These are phyloP conservation scores for Fomitopsis serialis DNA, from an alignment of 768 basidiomycete genomes.

Conservation along the genomic window DNA sequence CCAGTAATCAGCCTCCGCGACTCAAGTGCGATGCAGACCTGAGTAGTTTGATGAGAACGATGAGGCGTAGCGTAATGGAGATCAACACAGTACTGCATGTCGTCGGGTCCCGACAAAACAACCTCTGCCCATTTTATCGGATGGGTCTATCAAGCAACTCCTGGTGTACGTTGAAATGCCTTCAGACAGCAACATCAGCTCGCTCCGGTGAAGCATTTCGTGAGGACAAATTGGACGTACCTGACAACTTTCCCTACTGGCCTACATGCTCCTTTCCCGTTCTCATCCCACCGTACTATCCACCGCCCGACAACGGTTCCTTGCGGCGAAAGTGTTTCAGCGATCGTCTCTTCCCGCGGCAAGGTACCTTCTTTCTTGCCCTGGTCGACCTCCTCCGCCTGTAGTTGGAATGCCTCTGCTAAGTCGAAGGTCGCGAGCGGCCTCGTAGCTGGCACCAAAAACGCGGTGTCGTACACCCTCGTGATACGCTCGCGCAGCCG, in stretches of 20 bases:
- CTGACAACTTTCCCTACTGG: slow-evolving; percentile 58
- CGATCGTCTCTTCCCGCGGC: slow-evolving; percentile 65
- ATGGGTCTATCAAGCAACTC: slow-evolving; percentile 30
- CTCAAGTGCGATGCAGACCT: no score
- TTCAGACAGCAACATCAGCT: no score
- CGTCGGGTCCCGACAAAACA: no score
- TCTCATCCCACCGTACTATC: slow-evolving; percentile 71
- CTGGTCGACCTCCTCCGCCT: slow-evolving; percentile 27
- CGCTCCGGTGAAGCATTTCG: background rate
- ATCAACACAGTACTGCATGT: no score
- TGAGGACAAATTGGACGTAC: slow-evolving; percentile 36
- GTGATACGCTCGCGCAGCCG: slow-evolving; percentile 57
- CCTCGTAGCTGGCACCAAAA: slow-evolving; percentile 59
- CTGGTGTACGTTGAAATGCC: slow-evolving; percentile 20
- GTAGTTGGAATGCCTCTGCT: slow-evolving; percentile 45
- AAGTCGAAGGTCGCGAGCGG: slow-evolving; percentile 83
- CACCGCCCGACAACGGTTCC: slow-evolving; percentile 68
- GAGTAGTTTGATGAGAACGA: no score
- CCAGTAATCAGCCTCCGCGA: no score
- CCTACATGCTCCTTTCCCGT: slow-evolving; percentile 58
- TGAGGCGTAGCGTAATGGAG: no score
- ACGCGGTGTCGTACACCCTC: slow-evolving; percentile 69
- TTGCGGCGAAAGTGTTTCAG: slow-evolving; percentile 59
- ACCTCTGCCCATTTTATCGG: background rate
- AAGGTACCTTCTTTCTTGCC: slow-evolving; percentile 34